A percentile compares a stretch with the other conserved stretches of the same genome.
phyloP scores from a whole-genome alignment of 2,329 filamentous ascomycete genomes.

The Reticulascus tulasneorum region DNA sequence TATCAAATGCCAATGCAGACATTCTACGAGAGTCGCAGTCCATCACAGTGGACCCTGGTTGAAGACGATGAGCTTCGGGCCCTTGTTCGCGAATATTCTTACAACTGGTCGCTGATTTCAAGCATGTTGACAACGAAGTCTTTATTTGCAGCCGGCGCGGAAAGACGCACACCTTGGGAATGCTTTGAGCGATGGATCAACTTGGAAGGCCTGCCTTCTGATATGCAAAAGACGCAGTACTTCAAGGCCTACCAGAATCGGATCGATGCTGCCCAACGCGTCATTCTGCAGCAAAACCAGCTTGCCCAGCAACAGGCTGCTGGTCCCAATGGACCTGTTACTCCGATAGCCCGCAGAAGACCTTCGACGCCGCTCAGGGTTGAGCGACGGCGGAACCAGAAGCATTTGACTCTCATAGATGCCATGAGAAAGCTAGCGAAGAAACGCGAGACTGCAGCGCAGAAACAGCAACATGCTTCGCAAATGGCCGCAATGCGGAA shows the following conservation, averaged over 20 bases:
- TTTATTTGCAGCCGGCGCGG: conserved; percentile 76
- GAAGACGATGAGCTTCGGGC: conserved; percentile 88
- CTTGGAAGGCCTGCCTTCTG: conserved; percentile 82
- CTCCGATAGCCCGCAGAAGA: conserved; percentile 55
- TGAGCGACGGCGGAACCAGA: conserved; percentile 79
- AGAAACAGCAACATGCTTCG: conserved; percentile 82
- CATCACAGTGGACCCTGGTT: conserved; percentile 85
- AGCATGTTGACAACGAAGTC: conserved; percentile 72
- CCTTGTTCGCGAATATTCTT: conserved; percentile 86
- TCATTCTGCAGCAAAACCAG: conserved; percentile 51
- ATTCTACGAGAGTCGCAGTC: conserved; percentile 83
- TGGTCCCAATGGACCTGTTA: conserved; percentile 36
- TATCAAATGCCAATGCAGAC: conserved; percentile 83
- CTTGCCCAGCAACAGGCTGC: conserved; percentile 37
- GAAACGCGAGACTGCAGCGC: conserved; percentile 79
- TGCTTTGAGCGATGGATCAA: conserved; percentile 97
- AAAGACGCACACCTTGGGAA: conserved; percentile 93
- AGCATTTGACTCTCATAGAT: conserved; percentile 84
- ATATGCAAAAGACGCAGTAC: conserved; percentile 94
- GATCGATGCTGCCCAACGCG: conserved; percentile 56
- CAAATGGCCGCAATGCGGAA: conserved; percentile 79
- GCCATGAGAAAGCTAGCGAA: conserved; percentile 94
- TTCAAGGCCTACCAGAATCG: conserved; percentile 70
- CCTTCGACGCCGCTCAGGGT: conserved; percentile 79
- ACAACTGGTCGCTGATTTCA: conserved; percentile 96